Conservation (phyloP, 2,329 filamentous ascomycete genomes). For the Drechslerella stenobrocha region DNA sequence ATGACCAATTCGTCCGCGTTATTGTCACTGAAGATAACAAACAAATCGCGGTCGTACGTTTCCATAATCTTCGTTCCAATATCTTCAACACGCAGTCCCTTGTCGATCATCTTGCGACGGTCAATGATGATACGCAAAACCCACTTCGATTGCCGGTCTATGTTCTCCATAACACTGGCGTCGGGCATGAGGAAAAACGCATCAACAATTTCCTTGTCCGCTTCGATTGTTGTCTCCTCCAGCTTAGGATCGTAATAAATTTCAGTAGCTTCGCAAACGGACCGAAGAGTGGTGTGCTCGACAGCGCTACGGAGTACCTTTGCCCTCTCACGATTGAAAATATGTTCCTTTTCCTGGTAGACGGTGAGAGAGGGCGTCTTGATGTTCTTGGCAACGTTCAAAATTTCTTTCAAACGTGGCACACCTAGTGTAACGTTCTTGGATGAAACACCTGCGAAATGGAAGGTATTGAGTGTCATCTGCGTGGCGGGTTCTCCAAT, state of each 20-base stretch:
- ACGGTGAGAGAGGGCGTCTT: conserved; percentile 98
- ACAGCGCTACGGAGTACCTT: conserved; percentile 85
- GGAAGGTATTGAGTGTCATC: conserved; percentile 99
- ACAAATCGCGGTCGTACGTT: conserved; percentile 79
- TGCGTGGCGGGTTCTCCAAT: conserved; percentile 98
- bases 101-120: conserved; percentile 92
- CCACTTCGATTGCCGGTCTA: conserved; percentile 81
- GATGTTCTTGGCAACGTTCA: conserved; percentile 96
- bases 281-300: conserved; percentile 90
- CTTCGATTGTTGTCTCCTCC: conserved; percentile 78
- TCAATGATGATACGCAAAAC: conserved; percentile 89
- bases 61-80: conserved; percentile 88
- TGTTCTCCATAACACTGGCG: conserved; percentile 67
- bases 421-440: conserved; percentile 99
- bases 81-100: conserved; percentile 85
- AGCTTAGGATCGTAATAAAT: conserved; percentile 97
- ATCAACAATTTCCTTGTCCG: conserved; percentile 90
- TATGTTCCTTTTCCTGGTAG: conserved; percentile 68
- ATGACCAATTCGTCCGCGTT: conserved; percentile 95
- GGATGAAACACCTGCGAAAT: conserved; percentile 98
- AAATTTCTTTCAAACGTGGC: conserved; percentile 97
- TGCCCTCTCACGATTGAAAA: conserved; percentile 73
- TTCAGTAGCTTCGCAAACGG: conserved; percentile 87
- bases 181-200: conserved; percentile 95
- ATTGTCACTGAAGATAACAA: conserved; percentile 95